Percentiles rank a stretch among this genome's conserved stretches.
phyloP scores from a whole-genome alignment of 2,329 filamentous ascomycete species.

The Colletotrichum simmondsii region DNA sequence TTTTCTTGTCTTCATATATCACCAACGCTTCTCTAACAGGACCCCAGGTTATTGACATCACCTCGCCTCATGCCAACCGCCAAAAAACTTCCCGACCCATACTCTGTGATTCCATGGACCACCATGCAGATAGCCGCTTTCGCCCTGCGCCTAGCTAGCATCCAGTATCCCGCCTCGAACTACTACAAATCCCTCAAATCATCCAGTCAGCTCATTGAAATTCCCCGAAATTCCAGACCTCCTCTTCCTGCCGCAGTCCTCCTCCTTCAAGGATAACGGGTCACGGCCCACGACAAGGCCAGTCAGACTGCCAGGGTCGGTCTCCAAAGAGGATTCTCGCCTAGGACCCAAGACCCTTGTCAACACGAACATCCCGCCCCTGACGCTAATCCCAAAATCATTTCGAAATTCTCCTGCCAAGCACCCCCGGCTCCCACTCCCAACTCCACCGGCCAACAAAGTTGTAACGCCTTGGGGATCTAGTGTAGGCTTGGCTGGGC shows the following conservation, averaged over 20 bases:
- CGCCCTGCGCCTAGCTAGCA: not conserved
- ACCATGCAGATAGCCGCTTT: constrained; percentile 16
- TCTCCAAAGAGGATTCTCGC: not conserved
- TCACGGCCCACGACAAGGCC: not conserved
- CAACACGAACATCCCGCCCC: constrained; percentile 5
- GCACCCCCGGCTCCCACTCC: not conserved
- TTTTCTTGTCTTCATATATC: not conserved
- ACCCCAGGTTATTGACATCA: constrained; percentile 20
- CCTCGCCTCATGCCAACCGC: not conserved
- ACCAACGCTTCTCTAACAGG: constrained; percentile 2
- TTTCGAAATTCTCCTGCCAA: constrained; percentile 6
- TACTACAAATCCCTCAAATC: not conserved
- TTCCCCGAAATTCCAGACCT: constrained; percentile 26
- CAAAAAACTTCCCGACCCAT: constrained; percentile 7
- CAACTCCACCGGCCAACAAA: constrained; percentile 14
- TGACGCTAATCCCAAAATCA: constrained; percentile 17
- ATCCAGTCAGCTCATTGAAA: constrained; percentile 3
- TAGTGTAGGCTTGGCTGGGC: too few relatives aligned
- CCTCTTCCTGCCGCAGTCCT: not conserved
- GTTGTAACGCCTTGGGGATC: constrained; percentile 6
- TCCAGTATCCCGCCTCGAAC: not conserved
- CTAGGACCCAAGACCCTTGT: not conserved
- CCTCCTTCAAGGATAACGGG: not conserved
- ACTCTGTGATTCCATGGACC: constrained; percentile 5
- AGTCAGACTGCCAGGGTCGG: too few relatives aligned